Evolutionary conservation across 139 green algal species (phyloP), one percentile per base, ranked within the genome.

Genomic region (Astrephomene gubernaculifera): DNA sequence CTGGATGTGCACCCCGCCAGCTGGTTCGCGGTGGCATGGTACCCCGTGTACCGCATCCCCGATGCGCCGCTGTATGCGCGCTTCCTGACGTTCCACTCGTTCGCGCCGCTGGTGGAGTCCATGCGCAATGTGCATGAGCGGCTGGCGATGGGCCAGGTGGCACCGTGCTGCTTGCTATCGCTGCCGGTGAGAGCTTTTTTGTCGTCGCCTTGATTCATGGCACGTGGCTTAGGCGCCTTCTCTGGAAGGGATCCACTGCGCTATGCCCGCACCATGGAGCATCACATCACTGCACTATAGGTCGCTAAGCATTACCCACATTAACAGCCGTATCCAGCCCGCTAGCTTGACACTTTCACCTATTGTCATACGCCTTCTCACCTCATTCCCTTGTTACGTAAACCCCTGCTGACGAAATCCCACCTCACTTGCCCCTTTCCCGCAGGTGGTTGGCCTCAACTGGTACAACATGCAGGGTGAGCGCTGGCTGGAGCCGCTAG

Each of bases 21-120:
- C 35, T 97, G 95, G 95, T 97, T 95, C 81, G 87, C 92, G 29
- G 94, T 97, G 52, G 94, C 94, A 0, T 98, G 95, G 95, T 97
- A 97, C 88, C 95, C 95, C 0, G 89, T 97, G 70, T 97, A 97
- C 86, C 90, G 95, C 81, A 96, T 98, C 68, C 95, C 95, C 1
- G 95, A 98, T 57, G 93, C 95, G 31, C 94, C 95, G 22, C 90
- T 97, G 45, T 91, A 82, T n/a, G 92, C 95, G 38, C 92, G 94
- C 60, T 98, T 98, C 89, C 90, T 98, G 35, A 96, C 93, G 22
- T 98, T 96, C 91, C 95, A 98, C 90, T 93, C 75, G 61, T 92
- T 94, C 68, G 90, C 88, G 29, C 87, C 85, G 9, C 71, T 92
- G 82, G 88, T 88, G 39, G 61, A 82, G 24, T 81, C 72, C 67